These are phyloP conservation scores for Trichoderma reesei DNA, from an alignment of 495 filamentous ascomycete species.

Conservation along the genomic window DNA sequence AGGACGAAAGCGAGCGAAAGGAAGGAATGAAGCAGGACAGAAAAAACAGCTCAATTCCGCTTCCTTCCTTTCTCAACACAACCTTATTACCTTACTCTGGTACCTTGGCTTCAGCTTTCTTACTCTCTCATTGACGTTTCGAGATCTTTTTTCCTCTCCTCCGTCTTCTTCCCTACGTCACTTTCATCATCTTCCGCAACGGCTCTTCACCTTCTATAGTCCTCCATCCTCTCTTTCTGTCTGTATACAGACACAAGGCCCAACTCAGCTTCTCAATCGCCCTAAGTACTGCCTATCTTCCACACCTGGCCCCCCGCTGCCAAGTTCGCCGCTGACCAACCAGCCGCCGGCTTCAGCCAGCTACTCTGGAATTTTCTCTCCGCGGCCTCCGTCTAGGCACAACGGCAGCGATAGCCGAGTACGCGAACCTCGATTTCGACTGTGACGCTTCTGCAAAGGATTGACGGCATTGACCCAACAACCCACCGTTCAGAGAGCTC, in stretches of 20 bases:
- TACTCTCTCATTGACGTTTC: no score
- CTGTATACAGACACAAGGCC: not conserved
- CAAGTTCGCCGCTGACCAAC: constrained; percentile 7
- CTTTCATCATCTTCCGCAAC: no score
- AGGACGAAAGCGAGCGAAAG: not conserved
- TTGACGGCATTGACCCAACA: not conserved
- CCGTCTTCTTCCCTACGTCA: not conserved
- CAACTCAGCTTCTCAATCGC: not conserved
- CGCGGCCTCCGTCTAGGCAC: not conserved
- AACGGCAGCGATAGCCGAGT: not conserved
- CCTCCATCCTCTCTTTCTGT: not conserved
- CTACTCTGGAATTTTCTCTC: constrained; percentile 1
- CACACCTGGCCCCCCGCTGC: not conserved
- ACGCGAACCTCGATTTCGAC: not conserved
- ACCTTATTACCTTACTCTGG: no score
- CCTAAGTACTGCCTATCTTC: not conserved
- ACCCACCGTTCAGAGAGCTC: not conserved
- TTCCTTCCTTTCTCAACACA: not conserved
- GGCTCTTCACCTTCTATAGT: no score
- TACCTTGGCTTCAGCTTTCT: no score
- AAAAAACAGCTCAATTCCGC: not conserved
- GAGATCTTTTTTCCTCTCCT: not conserved
- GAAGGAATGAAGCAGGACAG: not conserved
- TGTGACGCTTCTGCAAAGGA: not conserved
- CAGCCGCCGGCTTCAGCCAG: not conserved